phyloP scores from a whole-genome alignment of 1,284 basidiomycete species.

The Tylopilus sp. region DNA sequence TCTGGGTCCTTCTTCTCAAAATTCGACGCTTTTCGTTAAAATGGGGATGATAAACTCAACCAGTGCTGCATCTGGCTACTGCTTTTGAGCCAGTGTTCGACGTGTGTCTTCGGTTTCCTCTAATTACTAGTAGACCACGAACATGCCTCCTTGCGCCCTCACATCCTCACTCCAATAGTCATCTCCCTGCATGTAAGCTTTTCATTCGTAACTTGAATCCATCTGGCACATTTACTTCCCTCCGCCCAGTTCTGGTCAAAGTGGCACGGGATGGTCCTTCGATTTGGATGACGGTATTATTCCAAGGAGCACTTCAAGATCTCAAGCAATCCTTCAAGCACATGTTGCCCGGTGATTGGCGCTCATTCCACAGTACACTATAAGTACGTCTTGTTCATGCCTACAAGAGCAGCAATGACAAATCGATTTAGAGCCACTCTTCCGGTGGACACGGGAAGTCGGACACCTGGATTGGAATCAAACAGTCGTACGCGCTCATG shows the following conservation, averaged over 20 bases:
- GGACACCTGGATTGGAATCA: conserved; percentile 52
- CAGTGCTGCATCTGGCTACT: too few species aligned
- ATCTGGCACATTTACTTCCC: neutral
- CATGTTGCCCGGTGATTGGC: too few species aligned
- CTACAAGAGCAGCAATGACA: neutral
- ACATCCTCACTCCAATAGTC: neutral
- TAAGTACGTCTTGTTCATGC: conserved; percentile 30
- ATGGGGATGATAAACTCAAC: too few species aligned
- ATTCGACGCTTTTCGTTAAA: too few species aligned
- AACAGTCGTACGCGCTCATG: conserved; percentile 51
- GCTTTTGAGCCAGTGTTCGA: too few species aligned
- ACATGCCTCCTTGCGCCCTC: neutral
- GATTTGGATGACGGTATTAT: too few species aligned
- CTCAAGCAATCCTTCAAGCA: too few species aligned
- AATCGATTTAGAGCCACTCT: conserved; percentile 32
- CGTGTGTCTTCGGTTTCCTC: too few species aligned
- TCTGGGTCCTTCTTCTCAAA: too few species aligned
- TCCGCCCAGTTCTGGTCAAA: neutral
- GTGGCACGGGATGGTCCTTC: too few species aligned
- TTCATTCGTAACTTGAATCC: neutral
- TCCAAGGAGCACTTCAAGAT: neutral
- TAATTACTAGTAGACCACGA: neutral
- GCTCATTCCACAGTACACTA: conserved; percentile 51
- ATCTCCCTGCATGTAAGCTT: neutral
- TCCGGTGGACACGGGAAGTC: conserved; percentile 45